Base-by-base conservation (phyloP, 2,329 filamentous ascomycete genomes). In the Fonsecaea multimorphosa region DNA sequence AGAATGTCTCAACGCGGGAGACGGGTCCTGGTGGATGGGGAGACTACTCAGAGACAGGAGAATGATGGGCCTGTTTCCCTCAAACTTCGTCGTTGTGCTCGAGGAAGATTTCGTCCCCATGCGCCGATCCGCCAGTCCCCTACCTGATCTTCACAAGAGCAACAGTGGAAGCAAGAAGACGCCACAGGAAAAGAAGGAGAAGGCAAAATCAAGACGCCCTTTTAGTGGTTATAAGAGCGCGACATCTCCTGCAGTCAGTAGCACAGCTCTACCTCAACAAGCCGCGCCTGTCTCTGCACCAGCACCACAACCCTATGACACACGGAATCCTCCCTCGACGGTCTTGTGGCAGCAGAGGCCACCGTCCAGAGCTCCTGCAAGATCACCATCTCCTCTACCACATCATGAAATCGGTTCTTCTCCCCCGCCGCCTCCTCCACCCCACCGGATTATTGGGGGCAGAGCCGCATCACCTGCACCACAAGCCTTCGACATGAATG, bases 1-100 rank as follows among this genome's bases (percentile, higher is more conserved):
- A 77, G 95, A 99, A 86, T 97, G 94, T 75, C 84, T 99, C 60
- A 99, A 99, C 77, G 95, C 95, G 22, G 95, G 95, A 69, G 95
- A 99, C 80, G 95, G 95, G 59, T 93, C 92, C 54, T 99, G 95
- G 95, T 99, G 95, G 95, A 97, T 93, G 80, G 95, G 95, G 55
- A 88, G 94, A 69, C 81, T 99, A 75, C 91, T 89, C 75, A 88
- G 95, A 72, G 95, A 99, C 79, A 90, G 91, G 77, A 88, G 93
- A 74, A 93, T 94, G 74, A 89, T 97, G 73, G 95, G 95, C 61
- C 84, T 95, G 22, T 99, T 99, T 75, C 95, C 95, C 0, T 97
- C 93, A 74, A 99, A 99, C 80, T 99, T 99, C 75, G 95, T 99
- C 75, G 87, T 96, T 76, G 86, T 99, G 5, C 85, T 99, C 34